Percentiles rank a stretch among this genome's conserved stretches.
phyloP scores from a whole-genome alignment of 352 stramenopile species.

The Phytophthora podocarpi region DNA sequence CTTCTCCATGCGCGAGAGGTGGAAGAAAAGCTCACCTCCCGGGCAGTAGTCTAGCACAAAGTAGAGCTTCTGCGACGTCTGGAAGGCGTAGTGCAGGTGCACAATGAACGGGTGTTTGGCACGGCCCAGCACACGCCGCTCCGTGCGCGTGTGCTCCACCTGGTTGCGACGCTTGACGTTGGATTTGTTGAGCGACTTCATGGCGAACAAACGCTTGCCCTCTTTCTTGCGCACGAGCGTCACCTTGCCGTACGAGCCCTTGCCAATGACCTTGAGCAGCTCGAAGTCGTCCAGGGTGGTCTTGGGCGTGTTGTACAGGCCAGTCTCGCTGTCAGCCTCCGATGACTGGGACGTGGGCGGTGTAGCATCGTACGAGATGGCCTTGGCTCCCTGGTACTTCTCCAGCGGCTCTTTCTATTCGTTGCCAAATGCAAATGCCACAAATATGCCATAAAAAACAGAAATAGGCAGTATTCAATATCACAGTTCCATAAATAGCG shows the following conservation, averaged over 20 bases:
- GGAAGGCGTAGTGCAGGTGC: slow-evolving; percentile 91
- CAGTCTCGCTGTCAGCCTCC: slow-evolving; percentile 40
- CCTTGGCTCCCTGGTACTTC: slow-evolving; percentile 45
- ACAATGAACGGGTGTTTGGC: slow-evolving; percentile 92
- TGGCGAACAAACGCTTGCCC: slow-evolving; percentile 73
- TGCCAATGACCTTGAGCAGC: slow-evolving; percentile 92
- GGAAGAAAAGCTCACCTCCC: slow-evolving; percentile 91
- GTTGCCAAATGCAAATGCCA: slow-evolving; percentile 5
- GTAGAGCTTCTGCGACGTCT: slow-evolving; percentile 92
- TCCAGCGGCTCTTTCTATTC: slow-evolving; percentile 79
- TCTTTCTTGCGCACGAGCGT: slow-evolving; percentile 89
- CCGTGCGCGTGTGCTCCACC: slow-evolving; percentile 98
- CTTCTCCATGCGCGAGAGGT: slow-evolving; percentile 89
- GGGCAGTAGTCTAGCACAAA: slow-evolving; percentile 93
- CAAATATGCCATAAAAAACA: slow-evolving; percentile 2
- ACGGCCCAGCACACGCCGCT: slow-evolving; percentile 89
- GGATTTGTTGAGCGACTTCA: slow-evolving; percentile 92
- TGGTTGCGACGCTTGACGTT: slow-evolving; percentile 95
- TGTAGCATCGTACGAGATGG: slow-evolving; percentile 47
- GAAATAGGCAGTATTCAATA: slow-evolving; percentile 4
- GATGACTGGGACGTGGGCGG: slow-evolving; percentile 38
- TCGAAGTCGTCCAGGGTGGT: slow-evolving; percentile 93
- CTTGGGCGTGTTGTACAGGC: slow-evolving; percentile 88
- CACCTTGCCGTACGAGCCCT: slow-evolving; percentile 93
- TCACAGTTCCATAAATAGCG: slow-evolving; percentile 13